Conservation (phyloP, 78 protist species). For the Dictyostelium brefeldianum region DNA sequence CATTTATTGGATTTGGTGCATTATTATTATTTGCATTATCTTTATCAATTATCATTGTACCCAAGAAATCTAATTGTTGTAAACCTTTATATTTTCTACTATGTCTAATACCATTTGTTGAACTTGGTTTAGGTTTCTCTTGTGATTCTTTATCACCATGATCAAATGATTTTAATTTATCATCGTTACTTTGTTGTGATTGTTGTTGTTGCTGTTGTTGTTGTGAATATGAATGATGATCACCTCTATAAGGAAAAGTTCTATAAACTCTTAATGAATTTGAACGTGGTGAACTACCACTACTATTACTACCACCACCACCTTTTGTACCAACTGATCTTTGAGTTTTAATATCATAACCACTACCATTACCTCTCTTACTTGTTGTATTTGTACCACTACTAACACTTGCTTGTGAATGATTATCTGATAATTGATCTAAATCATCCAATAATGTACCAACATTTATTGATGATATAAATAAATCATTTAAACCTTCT, state of each 20-base stretch:
- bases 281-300: slow-evolving; percentile 24
- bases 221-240: slow-evolving; percentile 3
- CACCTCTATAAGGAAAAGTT: slow-evolving; percentile 76
- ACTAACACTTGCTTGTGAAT: not conserved
- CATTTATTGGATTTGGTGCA: not conserved
- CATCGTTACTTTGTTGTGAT: not conserved
- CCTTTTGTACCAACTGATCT: not conserved
- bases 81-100: slow-evolving; percentile 66
- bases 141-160: not conserved
- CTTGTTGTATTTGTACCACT: not conserved
- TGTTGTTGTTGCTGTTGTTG: not conserved
- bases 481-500: slow-evolving; percentile 9
- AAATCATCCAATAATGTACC: not conserved
- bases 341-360: slow-evolving; percentile 20
- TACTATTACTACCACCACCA: not conserved
- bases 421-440: not conserved
- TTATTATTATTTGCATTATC: not conserved
- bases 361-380: not conserved
- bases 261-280: slow-evolving; percentile 33
- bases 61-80: slow-evolving; percentile 20
- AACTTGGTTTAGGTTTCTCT: slow-evolving; percentile 62
- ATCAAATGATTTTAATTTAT: not conserved
- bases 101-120: slow-evolving; percentile 74
- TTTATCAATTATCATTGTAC: not conserved
- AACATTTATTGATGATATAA: slow-evolving; percentile 2